Evolutionary conservation across 345 rosid species (phyloP), one percentile per base, ranked within the genome.

Genomic region (Syzygium aqueum): DNA sequence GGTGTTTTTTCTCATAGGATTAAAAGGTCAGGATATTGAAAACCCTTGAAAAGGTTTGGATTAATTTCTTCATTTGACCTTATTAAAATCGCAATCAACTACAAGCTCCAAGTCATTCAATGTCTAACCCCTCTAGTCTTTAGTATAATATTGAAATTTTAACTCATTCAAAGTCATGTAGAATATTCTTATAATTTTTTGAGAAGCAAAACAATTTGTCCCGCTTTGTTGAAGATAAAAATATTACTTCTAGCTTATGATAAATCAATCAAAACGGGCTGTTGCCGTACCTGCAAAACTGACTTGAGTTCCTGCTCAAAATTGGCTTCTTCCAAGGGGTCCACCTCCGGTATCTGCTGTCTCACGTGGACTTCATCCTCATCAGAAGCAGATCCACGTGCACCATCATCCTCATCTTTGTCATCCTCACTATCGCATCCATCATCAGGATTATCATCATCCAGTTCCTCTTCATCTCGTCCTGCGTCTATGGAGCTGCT

Each of bases 291-390:
- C 96, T 97, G 99, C 91, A 97, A 90, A 61, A 96, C 96, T 89
- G 99, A 98, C 91, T 93, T 92, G 59, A 98, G 93, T 91, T 96
- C 99, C 95, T 91, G 93, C 86, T 96, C 99, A 90, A 98, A 98
- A 91, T 90, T 93, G 2, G 94, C 96, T 83, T 90, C 91, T 91
- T 98, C 99, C 89, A 88, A 91, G 86, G 96, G 99, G 88, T 98
- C 97, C 59, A 94, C 95, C 88, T 94, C 94, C 3, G 97, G 92
- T 51, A 92, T 91, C 90, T 93, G 95, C 92, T 96, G 99, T 90
- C 98, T 96, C 63, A 98, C 95, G 86, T 88, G 98, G 85, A 96
- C 96, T 89, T 95, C 97, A 89, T 95, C 95, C 84, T 95, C 99
- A 89, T 96, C 98, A 51, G 96, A 95, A 91, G 93, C 97, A 86